phyloP scores from a whole-genome alignment of 805 yeast genomes.

The Candida pseudoglaebosa region DNA sequence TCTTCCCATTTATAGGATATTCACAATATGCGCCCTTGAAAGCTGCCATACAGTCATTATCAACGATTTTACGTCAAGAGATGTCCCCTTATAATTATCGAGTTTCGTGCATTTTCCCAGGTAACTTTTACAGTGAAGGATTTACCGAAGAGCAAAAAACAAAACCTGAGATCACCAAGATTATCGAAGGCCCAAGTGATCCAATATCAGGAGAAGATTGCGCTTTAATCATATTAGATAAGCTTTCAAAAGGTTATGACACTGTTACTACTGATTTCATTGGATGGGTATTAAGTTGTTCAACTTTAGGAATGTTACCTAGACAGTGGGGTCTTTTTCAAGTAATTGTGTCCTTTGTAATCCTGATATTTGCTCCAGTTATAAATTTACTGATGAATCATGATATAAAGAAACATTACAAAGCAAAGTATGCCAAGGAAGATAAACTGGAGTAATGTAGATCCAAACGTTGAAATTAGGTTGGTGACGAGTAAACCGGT shows the following conservation, averaged over 20 bases:
- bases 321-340: slow-evolving; percentile 52
- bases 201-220: slow-evolving; percentile 68
- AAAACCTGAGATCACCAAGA: slow-evolving; percentile 78
- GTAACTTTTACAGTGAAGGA: slow-evolving; percentile 89
- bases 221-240: slow-evolving; percentile 53
- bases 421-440: slow-evolving; percentile 17
- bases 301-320: slow-evolving; percentile 68
- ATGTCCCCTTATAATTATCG: slow-evolving; percentile 60
- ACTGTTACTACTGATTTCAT: slow-evolving; percentile 77
- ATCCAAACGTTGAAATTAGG: no score
- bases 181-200: slow-evolving; percentile 79
- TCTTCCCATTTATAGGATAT: slow-evolving; percentile 89
- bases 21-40: slow-evolving; percentile 87
- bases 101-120: slow-evolving; percentile 78
- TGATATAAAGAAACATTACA: slow-evolving; percentile 51
- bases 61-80: slow-evolving; percentile 81
- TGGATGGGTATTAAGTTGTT: slow-evolving; percentile 74
- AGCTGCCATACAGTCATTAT: slow-evolving; percentile 72
- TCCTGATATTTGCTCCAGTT: slow-evolving; percentile 50
- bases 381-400: slow-evolving; percentile 46
- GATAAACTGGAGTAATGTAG: background rate
- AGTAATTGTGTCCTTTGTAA: slow-evolving; percentile 29
- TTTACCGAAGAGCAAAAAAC: slow-evolving; percentile 73
- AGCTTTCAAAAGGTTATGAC: slow-evolving; percentile 62
- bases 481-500: no score